Evolutionary conservation across 2,329 filamentous ascomycete species (phyloP), one percentile per base, ranked within the genome.

Genomic region (Colletotrichum chlorophyti): DNA sequence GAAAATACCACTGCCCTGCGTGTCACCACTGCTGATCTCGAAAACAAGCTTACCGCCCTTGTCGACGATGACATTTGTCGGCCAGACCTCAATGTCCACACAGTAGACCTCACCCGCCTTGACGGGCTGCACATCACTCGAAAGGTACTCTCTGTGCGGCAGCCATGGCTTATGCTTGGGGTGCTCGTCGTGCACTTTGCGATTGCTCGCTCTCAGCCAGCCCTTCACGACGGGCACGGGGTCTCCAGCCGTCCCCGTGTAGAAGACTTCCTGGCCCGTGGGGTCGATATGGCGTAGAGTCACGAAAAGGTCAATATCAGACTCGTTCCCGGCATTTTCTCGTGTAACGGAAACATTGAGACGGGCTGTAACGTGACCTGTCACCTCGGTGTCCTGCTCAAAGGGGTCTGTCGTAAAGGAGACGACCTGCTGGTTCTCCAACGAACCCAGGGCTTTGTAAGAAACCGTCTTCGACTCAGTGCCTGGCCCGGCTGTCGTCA

Each of bases 211-310:
- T 1, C 85, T 79, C 9, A 89, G 79, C 85, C 85, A 89, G 19
- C 86, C 86, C 69, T 89, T 89, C 49, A 80, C 78, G 0, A 89
- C 73, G 0, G 86, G 86, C 0, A 89, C 79, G 0, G 83, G 80
- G 59, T 89, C 86, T 11, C 87, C 86, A 0, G 84, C 83, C 2
- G 87, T 88, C 29, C 86, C 86, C 0, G 86, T 89, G 69, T 89
- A 89, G 63, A 79, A 79, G 4, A 90, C 75, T 62, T 89, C 85
- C 9, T 81, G 76, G 1, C 83, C 84, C 0, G 72, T 65, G 0
- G 83, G 72, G 0, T 76, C 78, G 29, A 88, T 76, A 71, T 90
- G 79, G 8, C 86, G 79, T 4, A 89, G 73, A 0, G 86, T 88
- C 12, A 89, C 66, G 65, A 89, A 89, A 4, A 89, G 68, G 63